Conservation (phyloP, 345 rosid genomes). For the Bruguiera gymnorhiza region DNA sequence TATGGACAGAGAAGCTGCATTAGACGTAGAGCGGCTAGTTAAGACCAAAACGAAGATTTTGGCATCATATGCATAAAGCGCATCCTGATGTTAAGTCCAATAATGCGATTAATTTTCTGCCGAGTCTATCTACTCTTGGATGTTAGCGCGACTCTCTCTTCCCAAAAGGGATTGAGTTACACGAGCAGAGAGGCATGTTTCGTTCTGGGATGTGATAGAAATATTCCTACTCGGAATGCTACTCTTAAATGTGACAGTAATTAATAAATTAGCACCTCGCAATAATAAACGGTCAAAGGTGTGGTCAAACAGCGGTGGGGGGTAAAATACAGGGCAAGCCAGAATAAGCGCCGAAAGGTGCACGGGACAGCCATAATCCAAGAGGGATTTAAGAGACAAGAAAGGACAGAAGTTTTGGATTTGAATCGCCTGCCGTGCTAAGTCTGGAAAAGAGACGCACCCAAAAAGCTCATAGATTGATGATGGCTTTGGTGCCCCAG, state of each 20-base stretch:
- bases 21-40: neutral
- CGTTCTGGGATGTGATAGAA: no score
- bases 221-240: no score
- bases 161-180: neutral
- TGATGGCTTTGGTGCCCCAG: no score
- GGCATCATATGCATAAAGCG: neutral
- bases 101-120: no score
- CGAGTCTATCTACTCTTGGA: neutral
- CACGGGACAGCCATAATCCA: conserved; percentile 20
- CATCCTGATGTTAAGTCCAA: neutral
- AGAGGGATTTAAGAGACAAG: conserved; percentile 26
- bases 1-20: neutral
- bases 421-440: neutral
- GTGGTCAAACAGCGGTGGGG: conserved; percentile 29
- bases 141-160: neutral
- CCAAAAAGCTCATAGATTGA: conserved; percentile 5
- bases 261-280: no score
- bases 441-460: conserved; percentile 6
- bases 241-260: no score
- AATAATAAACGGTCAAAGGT: conserved; percentile 24
- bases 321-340: conserved; percentile 1
- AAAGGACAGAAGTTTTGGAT: conserved; percentile 27
- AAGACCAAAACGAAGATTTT: conserved; percentile 5
- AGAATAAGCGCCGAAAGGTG: conserved; percentile 51
- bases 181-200: neutral